phyloP scores from a whole-genome alignment of 225 moss, liverwort and hornwort species.

The Bryoerythrophyllum caledonicum region DNA sequence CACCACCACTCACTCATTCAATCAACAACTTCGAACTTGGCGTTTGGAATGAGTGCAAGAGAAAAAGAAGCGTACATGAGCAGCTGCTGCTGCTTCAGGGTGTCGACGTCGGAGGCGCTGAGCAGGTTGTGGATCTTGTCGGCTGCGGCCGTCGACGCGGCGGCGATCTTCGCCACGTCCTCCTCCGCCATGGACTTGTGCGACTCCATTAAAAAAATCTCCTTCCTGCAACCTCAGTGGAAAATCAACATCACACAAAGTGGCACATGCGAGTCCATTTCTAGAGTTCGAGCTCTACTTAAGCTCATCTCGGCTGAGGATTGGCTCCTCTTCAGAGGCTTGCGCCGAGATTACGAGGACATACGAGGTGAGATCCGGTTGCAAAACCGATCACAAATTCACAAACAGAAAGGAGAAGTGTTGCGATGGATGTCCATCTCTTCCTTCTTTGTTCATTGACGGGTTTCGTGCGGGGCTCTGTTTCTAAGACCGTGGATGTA shows the following conservation, averaged over 20 bases:
- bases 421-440: background rate
- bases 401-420: no score
- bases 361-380: background rate
- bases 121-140: slow-evolving; percentile 45
- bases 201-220: slow-evolving; percentile 20
- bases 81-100: slow-evolving; percentile 51
- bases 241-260: background rate
- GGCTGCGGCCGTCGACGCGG: slow-evolving; percentile 51
- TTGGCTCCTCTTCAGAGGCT: background rate
- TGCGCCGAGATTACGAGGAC: background rate
- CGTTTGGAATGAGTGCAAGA: no score
- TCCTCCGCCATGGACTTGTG: slow-evolving; percentile 42
- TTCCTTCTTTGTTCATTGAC: background rate
- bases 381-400: no score
- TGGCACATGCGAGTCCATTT: background rate
- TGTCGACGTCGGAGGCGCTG: slow-evolving; percentile 51
- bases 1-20: background rate
- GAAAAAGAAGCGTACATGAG: slow-evolving; percentile 35
- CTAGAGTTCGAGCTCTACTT: background rate
- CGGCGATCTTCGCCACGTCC: slow-evolving; percentile 40
- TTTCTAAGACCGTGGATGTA: no score
- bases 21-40: background rate
- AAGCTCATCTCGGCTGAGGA: background rate
- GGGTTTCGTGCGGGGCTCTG: no score
- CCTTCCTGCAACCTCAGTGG: background rate